Base-by-base conservation (phyloP, 202 grass and related monocot genomes). In the Musa balbisiana region DNA sequence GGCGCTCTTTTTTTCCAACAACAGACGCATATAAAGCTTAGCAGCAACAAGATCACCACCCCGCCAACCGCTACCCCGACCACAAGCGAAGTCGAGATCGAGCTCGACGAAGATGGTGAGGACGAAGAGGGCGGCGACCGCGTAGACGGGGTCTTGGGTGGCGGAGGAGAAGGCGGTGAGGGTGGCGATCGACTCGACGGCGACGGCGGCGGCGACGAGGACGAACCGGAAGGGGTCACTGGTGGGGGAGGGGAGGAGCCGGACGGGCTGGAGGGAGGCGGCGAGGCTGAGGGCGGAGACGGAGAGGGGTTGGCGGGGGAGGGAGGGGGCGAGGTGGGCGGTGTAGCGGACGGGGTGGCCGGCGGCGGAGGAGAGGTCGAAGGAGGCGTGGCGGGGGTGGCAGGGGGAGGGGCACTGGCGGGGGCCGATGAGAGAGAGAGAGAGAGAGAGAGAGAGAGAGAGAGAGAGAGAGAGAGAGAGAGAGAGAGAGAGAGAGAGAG, bases 1-100 rank as follows among this genome's bases (percentile, higher is more conserved):
- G 64, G 22, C 65, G 64, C 76, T 79, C n/a, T 79, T 65, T 79
- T 79, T 29, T 29, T 79, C 25, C 53, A 79, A 52, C 65, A 79
- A 52, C 52, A 79, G 52, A 79, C 16, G 14, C 76, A 69, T 9
- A 79, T 8, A 21, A 79, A 8, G 64, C 76, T 56, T 25, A 56
- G 52, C 3, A 70, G 1, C 52, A 79, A 55, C 16, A 79, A 27
- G 22, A 70, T 2, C 9, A 79, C 11, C 10, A 79, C 23, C 19
- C 64, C 76, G 9, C 76, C 76, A 1, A 69, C 76, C 16, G 65
- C 52, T 9, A 69, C 53, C 16, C 76, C 76, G 9, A 79, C 17
- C 52, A 79, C 51, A 53, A 79, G 14, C 26, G 65, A 0, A 2
- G 76, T 79, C 65, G 76, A 70, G 13, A 14, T 6, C 14, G 76